Conservation (phyloP, 768 basidiomycete genomes). For the Leccinellum albellum region DNA sequence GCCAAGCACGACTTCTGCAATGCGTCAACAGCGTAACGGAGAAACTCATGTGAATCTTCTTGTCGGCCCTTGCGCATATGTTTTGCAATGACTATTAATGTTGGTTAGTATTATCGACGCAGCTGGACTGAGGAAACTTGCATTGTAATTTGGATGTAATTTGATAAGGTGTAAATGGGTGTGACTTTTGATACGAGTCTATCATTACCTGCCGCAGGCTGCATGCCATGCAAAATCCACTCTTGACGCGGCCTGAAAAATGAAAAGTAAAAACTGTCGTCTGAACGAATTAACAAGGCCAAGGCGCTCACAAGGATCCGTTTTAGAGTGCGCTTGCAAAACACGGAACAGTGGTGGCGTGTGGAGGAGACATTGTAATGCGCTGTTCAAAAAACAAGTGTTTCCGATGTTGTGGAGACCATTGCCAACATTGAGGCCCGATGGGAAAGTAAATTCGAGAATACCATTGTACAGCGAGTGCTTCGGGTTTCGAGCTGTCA, state of each 20-base stretch:
- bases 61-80: conserved; percentile 88
- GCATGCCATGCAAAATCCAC: conserved; percentile 78
- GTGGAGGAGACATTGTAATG: conserved; percentile 88
- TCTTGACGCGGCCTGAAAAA: conserved; percentile 38
- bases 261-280: conserved; percentile 8
- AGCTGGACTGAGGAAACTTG: conserved; percentile 33
- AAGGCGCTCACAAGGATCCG: conserved; percentile 54
- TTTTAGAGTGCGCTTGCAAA: conserved; percentile 46
- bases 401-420: conserved; percentile 88
- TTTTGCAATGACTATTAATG: conserved; percentile 76
- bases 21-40: conserved; percentile 89
- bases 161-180: conserved; percentile 56
- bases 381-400: conserved; percentile 95
- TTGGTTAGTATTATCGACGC: conserved; percentile 4
- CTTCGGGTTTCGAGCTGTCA: conserved; percentile 26
- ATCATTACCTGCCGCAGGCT: conserved; percentile 54
- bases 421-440: conserved; percentile 41
- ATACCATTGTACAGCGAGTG: conserved; percentile 46
- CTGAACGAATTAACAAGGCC: not conserved
- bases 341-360: conserved; percentile 81
- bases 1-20: conserved; percentile 81
- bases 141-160: conserved; percentile 71
- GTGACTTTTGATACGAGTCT: conserved; percentile 46
- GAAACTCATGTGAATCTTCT: conserved; percentile 97
- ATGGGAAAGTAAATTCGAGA: conserved; percentile 65